Conservation (phyloP, 2,329 filamentous ascomycete genomes). For the Neopestalotiopsis sp. region DNA sequence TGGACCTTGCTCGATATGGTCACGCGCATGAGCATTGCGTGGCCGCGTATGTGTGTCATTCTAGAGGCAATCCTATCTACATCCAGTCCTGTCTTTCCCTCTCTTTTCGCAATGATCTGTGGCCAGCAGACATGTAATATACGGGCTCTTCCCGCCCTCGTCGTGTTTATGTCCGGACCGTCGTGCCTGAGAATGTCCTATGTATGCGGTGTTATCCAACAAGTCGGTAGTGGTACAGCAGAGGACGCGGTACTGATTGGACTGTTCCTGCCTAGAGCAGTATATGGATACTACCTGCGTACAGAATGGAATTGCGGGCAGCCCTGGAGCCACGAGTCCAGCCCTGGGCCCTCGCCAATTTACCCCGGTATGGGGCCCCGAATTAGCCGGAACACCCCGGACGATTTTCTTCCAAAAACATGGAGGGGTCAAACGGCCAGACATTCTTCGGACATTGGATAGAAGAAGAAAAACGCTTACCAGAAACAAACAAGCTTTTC, state of each 20-base stretch:
- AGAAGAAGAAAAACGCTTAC: background rate
- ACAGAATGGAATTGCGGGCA: background rate
- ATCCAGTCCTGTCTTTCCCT: background rate
- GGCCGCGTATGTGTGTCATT: background rate
- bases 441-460: background rate
- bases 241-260: background rate
- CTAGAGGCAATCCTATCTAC: background rate
- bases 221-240: constrained; percentile 4
- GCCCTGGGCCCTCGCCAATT: background rate
- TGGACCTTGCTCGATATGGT: background rate
- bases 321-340: constrained; percentile 12
- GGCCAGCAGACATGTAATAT: background rate
- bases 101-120: background rate
- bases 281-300: background rate
- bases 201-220: background rate
- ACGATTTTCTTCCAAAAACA: background rate
- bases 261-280: constrained; percentile 10
- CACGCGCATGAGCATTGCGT: background rate
- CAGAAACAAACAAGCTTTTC: constrained; percentile 9
- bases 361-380: constrained; percentile 7
- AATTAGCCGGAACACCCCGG: constrained; percentile 5
- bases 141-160: background rate
- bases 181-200: background rate
- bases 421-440: background rate
- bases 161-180: background rate